Base-by-base conservation (phyloP, 352 stramenopile genomes). In the Pythium vanterpoolii region DNA sequence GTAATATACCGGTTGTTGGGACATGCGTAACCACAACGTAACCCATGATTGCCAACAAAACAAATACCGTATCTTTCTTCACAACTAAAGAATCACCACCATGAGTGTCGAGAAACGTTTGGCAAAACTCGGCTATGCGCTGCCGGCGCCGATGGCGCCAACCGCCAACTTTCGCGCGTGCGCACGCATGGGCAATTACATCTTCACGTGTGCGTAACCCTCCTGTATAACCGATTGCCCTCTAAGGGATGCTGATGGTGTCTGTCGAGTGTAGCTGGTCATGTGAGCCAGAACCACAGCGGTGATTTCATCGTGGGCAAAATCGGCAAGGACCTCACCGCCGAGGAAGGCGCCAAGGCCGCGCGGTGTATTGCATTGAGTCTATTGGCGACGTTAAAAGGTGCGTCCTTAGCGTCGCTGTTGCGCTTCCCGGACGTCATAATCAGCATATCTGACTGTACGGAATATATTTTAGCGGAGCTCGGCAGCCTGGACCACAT, bases 401-500 rank as follows among this genome's bases (percentile, higher is more conserved):
- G 77, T 79, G 70, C 71, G 69, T 71, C 4, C 4, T 42, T 10
- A 42, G 18, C 18, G 21, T n/a, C 13, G 14, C 7, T 28, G 42
- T 10, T 39, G 27, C 24, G 10, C 6, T 58, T 47, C 23, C 16
- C 23, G 8, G 26, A 19, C 21, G 53, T 54, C 5, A 31, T 50
- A 8, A n/a, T 14, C n/a, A n/a, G n/a, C n/a, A n/a, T n/a, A n/a
- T n/a, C n/a, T n/a, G n/a, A n/a, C n/a, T n/a, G n/a, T n/a, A n/a
- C n/a, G 16, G 44, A 77, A 68, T 67, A 88, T 55, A 31, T 88
- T 27, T 13, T 14, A 60, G 52, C 52, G 19, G 52, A 60, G 39
- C 40, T 60, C 5, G 86, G 86, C 18, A 87, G 97, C 66, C 73
- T 98, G 14, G 89, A 96, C 72, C 64, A 80, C n/a, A 75, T 98